Evolutionary conservation across 2,329 filamentous ascomycete genomes (phyloP).

Genomic region (Monilinia fructigena): DNA sequence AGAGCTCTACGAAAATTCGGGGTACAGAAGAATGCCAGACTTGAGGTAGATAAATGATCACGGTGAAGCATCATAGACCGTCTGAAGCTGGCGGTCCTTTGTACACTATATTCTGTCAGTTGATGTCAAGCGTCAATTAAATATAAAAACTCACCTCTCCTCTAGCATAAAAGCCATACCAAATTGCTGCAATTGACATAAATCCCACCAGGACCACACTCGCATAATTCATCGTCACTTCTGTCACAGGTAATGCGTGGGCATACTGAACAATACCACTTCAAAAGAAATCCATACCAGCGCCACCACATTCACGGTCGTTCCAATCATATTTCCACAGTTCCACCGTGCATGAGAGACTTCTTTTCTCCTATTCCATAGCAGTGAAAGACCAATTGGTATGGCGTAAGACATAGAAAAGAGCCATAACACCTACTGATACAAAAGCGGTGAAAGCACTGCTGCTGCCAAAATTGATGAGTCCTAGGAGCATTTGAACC

Average conservation of each 20-base stretch:
- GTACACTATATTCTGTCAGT: constrained; percentile 27
- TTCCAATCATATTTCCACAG: constrained; percentile 58
- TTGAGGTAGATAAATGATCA: not conserved
- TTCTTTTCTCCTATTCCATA: constrained; percentile 59
- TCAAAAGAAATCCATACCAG: constrained; percentile 58
- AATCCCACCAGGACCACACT: constrained; percentile 56
- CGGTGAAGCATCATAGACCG: constrained; percentile 24
- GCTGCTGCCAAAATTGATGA: constrained; percentile 66
- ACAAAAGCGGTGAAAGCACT: constrained; percentile 72
- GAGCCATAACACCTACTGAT: constrained; percentile 67
- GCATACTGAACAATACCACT: constrained; percentile 64
- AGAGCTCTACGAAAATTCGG: too few relatives aligned
- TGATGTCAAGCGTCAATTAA: not conserved
- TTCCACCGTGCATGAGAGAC: constrained; percentile 56
- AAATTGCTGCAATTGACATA: constrained; percentile 49
- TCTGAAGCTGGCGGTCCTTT: constrained; percentile 33
- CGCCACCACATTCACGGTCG: constrained; percentile 56
- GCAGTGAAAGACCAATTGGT: constrained; percentile 66
- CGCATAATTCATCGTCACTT: constrained; percentile 55
- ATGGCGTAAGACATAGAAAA: constrained; percentile 72
- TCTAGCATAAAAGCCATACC: constrained; percentile 52
- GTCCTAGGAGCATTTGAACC: constrained; percentile 65
- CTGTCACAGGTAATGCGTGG: constrained; percentile 56
- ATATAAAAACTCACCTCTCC: constrained; percentile 46
- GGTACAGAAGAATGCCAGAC: not conserved